A percentile compares a stretch with the other conserved stretches of the same genome.
Conservation (phyloP, 129 eudicot species). For the Silybum marianum region DNA sequence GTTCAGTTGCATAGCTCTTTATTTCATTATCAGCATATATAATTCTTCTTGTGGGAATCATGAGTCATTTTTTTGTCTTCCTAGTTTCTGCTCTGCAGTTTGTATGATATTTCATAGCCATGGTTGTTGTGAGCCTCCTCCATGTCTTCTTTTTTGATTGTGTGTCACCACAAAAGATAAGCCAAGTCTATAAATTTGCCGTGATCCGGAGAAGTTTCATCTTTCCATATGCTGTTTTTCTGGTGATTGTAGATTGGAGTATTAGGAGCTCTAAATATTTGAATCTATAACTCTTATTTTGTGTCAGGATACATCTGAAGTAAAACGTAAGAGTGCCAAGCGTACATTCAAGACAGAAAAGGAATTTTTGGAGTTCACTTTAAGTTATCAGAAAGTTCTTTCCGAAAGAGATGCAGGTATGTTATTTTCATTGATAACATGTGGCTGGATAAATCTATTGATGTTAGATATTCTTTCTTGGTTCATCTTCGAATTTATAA, state of each 20-base stretch:
- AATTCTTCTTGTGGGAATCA: background rate
- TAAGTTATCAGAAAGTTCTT: conserved; percentile 86
- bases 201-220: background rate
- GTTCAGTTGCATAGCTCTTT: too few relatives aligned
- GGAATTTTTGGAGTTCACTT: conserved; percentile 89
- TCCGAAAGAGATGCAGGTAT: conserved; percentile 90
- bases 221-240: conserved; percentile 1
- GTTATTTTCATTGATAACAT: conserved; percentile 11
- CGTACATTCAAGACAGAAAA: conserved; percentile 84
- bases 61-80: background rate
- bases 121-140: background rate
- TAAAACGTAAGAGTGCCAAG: conserved; percentile 75
- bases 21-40: background rate
- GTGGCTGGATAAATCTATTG: conserved; percentile 7
- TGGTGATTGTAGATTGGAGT: conserved; percentile 12
- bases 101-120: background rate
- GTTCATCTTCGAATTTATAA: conserved; percentile 2
- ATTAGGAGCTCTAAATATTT: background rate
- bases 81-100: background rate
- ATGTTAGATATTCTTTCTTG: conserved; percentile 11
- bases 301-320: conserved; percentile 71
- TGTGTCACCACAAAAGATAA: background rate
- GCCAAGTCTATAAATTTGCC: background rate
- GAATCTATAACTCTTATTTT: conserved; percentile 1
- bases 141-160: background rate